These are phyloP conservation scores for Pseudofabraea citricarpa DNA, from an alignment of 2,329 filamentous ascomycete genomes.

Conservation along the genomic window DNA sequence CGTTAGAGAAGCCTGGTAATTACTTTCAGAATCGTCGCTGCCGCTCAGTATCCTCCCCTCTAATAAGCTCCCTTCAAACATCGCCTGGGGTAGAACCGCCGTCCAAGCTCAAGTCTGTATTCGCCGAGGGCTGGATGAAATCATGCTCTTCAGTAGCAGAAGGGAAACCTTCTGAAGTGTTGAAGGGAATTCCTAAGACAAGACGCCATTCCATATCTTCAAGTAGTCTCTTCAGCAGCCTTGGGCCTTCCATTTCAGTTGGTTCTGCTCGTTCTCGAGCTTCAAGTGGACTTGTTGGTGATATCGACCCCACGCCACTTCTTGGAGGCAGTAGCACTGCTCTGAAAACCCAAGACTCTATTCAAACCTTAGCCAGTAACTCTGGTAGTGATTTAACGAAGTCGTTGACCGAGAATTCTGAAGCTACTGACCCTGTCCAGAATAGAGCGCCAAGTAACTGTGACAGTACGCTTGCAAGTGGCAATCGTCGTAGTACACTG, in stretches of 20 bases:
- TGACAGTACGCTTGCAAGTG: background rate
- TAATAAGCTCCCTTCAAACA: background rate
- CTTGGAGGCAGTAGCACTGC: background rate
- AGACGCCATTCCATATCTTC: background rate
- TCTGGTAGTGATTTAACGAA: too few relatives aligned
- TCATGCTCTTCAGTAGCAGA: background rate
- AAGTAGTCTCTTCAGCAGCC: background rate
- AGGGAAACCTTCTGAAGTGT: background rate
- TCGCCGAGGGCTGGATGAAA: background rate
- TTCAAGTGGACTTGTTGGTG: background rate
- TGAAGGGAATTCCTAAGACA: background rate
- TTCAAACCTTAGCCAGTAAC: too few relatives aligned
- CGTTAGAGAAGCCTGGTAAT: constrained; percentile 52
- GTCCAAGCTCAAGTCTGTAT: too few relatives aligned
- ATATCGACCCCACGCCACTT: background rate
- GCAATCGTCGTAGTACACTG: background rate
- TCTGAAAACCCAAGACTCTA: too few relatives aligned
- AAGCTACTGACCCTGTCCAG: too few relatives aligned
- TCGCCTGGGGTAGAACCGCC: background rate
- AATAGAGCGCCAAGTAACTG: too few relatives aligned
- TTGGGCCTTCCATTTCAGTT: too few relatives aligned
- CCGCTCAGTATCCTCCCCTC: background rate
- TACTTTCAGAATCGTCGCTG: constrained; percentile 12
- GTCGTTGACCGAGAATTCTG: too few relatives aligned
- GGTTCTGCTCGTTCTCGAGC: too few relatives aligned